Evolutionary conservation across 306 rosid genomes (phyloP), one percentile per base, ranked within the genome.

Genomic region (Lupinus albus): DNA sequence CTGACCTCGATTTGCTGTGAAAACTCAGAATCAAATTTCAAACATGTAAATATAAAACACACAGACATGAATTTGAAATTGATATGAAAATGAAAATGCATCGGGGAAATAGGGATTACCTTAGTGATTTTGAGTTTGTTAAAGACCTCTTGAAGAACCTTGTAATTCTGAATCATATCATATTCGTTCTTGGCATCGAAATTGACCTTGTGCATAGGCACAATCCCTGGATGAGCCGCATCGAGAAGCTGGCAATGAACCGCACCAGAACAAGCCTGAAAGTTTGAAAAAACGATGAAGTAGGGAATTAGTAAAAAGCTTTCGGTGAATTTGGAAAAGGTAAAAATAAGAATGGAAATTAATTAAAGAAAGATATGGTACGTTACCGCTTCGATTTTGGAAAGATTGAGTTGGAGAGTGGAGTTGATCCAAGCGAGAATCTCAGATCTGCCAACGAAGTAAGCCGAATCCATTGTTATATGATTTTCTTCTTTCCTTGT

Each of bases 151-250:
- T 94, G 96, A 73, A 94, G 99, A 7, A 94, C 95, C 89, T 94
- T 94, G 74, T 90, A 94, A 47, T 94, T 94, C 88, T 94, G 97
- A 53, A 94, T 94, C 97, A 94, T 94, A 70, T 94, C 97, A 56
- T 94, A 94, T 82, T 94, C 99, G 30, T 12, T 88, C 77, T 90
- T 94, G 5, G 99, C 97, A 9, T 94, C 99, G 33, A 90, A 94
- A 64, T 94, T 94, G 69, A 90, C 99, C 83, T 94, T 94, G 81
- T 94, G 95, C 97, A 94, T 94, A 3, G 96, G 96, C 42, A 94
- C 99, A 14, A 85, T 83, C 66, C 99, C 96, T 0, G 95, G 95
- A 77, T 93, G 95, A 67, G 71, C 92, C 36, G 88, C 90, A 49
- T 93, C 99, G 83, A 93, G 80, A 16, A 93, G 87, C 78, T 93